Conservation (phyloP, 805 yeast species). For the Yarrowia sp. region DNA sequence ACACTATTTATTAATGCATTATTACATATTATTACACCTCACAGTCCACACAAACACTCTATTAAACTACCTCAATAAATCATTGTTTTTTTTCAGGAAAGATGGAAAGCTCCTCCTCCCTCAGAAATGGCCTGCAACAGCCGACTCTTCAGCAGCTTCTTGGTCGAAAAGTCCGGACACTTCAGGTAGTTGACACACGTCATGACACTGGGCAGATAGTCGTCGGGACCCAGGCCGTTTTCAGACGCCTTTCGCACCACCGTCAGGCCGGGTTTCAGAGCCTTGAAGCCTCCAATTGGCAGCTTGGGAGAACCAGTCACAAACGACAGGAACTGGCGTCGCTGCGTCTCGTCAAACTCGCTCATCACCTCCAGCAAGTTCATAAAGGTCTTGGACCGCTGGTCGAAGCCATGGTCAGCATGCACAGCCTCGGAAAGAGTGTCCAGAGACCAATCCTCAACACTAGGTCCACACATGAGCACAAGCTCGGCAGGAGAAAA, state of each 20-base stretch:
- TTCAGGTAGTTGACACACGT: slow-evolving; percentile 95
- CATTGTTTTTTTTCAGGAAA: slow-evolving; percentile 53
- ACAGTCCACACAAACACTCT: not conserved
- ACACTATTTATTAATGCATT: not conserved
- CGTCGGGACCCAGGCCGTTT: slow-evolving; percentile 71
- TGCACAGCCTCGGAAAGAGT: slow-evolving; percentile 59
- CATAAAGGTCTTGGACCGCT: slow-evolving; percentile 62
- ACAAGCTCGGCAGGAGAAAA: slow-evolving; percentile 75
- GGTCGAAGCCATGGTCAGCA: slow-evolving; percentile 88
- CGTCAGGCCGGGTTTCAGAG: slow-evolving; percentile 76
- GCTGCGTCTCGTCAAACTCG: slow-evolving; percentile 52
- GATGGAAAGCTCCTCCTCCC: slow-evolving; percentile 82
- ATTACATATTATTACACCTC: no score
- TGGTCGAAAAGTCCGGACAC: slow-evolving; percentile 74
- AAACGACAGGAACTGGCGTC: slow-evolving; percentile 76
- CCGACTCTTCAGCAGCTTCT: slow-evolving; percentile 56
- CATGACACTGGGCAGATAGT: slow-evolving; percentile 93
- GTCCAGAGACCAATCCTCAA: slow-evolving; percentile 73
- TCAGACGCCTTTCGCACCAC: slow-evolving; percentile 69
- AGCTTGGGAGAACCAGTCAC: slow-evolving; percentile 89
- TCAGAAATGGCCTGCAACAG: slow-evolving; percentile 73
- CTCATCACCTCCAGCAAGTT: slow-evolving; percentile 62
- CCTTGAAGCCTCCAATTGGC: slow-evolving; percentile 91
- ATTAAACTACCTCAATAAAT: slow-evolving; percentile 15
- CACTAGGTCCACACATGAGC: slow-evolving; percentile 67